Percentiles rank a stretch among this genome's conserved stretches.
phyloP scores from a whole-genome alignment of 495 filamentous ascomycete genomes.

The Astrocystis sublimbata region DNA sequence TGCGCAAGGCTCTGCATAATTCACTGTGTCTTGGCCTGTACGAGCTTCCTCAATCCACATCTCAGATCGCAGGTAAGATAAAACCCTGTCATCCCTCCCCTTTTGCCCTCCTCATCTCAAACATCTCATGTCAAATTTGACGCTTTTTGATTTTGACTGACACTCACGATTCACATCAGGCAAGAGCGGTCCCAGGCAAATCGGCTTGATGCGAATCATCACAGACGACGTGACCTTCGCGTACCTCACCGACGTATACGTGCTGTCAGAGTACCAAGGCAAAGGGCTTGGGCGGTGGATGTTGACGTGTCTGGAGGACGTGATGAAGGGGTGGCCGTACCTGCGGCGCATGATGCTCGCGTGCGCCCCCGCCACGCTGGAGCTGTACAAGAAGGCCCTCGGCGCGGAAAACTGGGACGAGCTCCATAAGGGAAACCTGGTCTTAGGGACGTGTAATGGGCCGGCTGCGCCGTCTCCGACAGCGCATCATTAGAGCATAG shows the following conservation, averaged over 20 bases:
- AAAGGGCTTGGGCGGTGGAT: constrained; percentile 66
- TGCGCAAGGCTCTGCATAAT: constrained; percentile 50
- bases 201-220: constrained; percentile 64
- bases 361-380: constrained; percentile 37
- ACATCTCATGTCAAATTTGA: too few relatives aligned
- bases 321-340: constrained; percentile 54
- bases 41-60: constrained; percentile 33
- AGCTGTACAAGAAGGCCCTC: constrained; percentile 50
- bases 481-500: constrained; percentile 8
- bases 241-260: constrained; percentile 72
- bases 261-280: constrained; percentile 56
- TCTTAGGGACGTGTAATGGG: constrained; percentile 28
- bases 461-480: constrained; percentile 19
- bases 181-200: constrained; percentile 21
- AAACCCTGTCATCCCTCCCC: neutral
- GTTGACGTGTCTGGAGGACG: constrained; percentile 58
- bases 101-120: too few relatives aligned
- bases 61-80: constrained; percentile 35
- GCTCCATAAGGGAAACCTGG: constrained; percentile 26
- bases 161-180: constrained; percentile 7
- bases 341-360: constrained; percentile 58
- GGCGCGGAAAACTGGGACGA: constrained; percentile 46
- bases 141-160: neutral
- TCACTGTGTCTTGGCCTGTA: constrained; percentile 60
- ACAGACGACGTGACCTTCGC: constrained; percentile 66